phyloP scores from a whole-genome alignment of 495 filamentous ascomycete species.

The Penicillium odoratum region DNA sequence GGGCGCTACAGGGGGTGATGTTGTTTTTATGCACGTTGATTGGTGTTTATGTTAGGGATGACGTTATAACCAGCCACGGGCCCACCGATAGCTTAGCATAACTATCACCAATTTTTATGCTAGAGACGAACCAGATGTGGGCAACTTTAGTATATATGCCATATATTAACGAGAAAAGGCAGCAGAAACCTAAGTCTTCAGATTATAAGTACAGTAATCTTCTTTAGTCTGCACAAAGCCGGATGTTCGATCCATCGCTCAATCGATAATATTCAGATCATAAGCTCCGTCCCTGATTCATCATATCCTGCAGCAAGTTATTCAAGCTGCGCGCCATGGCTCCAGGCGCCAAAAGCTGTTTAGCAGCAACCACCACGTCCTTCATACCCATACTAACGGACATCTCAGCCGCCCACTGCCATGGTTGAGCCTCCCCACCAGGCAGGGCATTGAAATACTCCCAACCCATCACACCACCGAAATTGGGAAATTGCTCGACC shows the following conservation, averaged over 20 bases:
- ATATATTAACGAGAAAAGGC: too few relatives aligned
- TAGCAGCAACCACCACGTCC: constrained; percentile 34
- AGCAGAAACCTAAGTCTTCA: too few relatives aligned
- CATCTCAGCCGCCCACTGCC: constrained; percentile 69
- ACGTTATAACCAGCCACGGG: constrained; percentile 12
- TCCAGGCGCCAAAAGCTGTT: constrained; percentile 28
- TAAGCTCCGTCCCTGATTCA: constrained; percentile 26
- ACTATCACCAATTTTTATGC: neutral
- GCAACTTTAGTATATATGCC: too few relatives aligned
- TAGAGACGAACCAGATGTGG: too few relatives aligned
- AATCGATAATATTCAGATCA: neutral
- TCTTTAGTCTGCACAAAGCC: too few relatives aligned
- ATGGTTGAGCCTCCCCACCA: constrained; percentile 58
- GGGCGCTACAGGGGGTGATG: constrained; percentile 6
- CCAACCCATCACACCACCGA: constrained; percentile 86
- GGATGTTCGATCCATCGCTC: neutral
- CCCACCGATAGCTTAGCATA: neutral
- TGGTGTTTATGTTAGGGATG: constrained; percentile 12
- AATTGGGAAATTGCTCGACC: constrained; percentile 55
- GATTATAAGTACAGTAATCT: too few relatives aligned
- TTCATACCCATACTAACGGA: constrained; percentile 51
- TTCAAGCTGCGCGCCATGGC: constrained; percentile 32
- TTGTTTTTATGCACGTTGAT: constrained; percentile 12
- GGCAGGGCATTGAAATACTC: constrained; percentile 77
- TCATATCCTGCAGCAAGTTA: constrained; percentile 34